Conservation (phyloP, 306 rosid species). For the Cicer pinnatifidum region DNA sequence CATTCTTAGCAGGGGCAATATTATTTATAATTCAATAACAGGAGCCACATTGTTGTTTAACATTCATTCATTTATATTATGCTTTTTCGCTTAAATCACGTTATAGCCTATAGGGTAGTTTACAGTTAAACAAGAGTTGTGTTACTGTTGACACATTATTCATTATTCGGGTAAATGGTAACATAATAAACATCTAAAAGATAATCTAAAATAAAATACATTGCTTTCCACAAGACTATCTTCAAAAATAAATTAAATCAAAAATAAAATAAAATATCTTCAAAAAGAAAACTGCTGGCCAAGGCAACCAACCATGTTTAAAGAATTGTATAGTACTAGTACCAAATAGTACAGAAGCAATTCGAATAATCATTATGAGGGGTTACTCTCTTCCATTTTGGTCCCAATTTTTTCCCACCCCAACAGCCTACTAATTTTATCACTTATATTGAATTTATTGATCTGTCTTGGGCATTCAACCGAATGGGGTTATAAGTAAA, state of each 20-base stretch:
- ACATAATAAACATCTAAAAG: neutral
- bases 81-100: neutral
- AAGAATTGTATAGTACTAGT: too few relatives aligned
- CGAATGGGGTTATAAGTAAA: neutral
- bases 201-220: neutral
- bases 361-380: neutral
- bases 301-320: too few relatives aligned
- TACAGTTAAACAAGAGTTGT: constrained; percentile 4
- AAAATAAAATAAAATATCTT: too few relatives aligned
- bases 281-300: too few relatives aligned
- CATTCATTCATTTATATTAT: neutral
- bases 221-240: neutral
- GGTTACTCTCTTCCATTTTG: neutral
- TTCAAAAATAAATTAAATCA: neutral
- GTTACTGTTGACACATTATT: neutral
- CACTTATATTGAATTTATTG: neutral
- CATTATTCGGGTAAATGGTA: neutral
- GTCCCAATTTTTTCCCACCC: too few relatives aligned
- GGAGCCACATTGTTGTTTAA: constrained; percentile 37
- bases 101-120: neutral
- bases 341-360: too few relatives aligned
- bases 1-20: constrained; percentile 51
- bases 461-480: neutral
- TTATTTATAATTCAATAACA: constrained; percentile 45
- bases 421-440: neutral